A percentile compares a stretch with the other conserved stretches of the same genome.
Evolutionary conservation across 2,329 filamentous ascomycete species (phyloP).

Genomic region (Pseudocercospora musae): DNA sequence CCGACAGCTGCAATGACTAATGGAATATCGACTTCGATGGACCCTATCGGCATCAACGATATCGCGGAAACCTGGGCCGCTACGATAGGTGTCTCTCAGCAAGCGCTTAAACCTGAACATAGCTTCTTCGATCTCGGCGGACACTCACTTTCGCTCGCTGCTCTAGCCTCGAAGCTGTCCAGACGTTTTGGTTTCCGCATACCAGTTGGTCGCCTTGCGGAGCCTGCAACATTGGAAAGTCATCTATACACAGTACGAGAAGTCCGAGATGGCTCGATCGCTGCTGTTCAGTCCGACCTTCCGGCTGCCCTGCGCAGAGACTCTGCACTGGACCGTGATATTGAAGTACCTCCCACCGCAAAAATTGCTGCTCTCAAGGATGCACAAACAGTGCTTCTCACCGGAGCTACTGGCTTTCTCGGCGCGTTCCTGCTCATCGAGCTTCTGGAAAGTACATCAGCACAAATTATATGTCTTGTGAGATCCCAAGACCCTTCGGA

Average conservation of each 20-base stretch:
- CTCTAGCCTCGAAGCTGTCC: conserved; percentile 67
- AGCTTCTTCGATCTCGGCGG: conserved; percentile 80
- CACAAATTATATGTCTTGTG: conserved; percentile 69
- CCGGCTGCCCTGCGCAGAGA: conserved; percentile 67
- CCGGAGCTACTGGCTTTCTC: conserved; percentile 72
- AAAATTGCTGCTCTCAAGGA: conserved; percentile 60
- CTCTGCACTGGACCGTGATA: conserved; percentile 65
- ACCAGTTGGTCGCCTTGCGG: conserved; percentile 67
- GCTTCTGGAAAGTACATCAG: conserved; percentile 64
- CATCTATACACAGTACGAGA: conserved; percentile 69
- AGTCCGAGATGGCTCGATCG: conserved; percentile 68
- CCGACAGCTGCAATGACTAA: conserved; percentile 45
- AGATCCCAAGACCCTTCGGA: conserved; percentile 66
- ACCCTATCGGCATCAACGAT: conserved; percentile 63
- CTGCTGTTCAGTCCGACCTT: conserved; percentile 71
- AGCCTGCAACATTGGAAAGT: conserved; percentile 67
- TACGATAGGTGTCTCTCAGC: conserved; percentile 62
- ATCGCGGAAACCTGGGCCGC: conserved; percentile 71
- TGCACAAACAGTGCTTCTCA: conserved; percentile 67
- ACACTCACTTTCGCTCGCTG: conserved; percentile 73
- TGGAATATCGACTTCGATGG: conserved; percentile 32
- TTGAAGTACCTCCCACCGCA: conserved; percentile 49
- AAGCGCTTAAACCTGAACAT: conserved; percentile 63
- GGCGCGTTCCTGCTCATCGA: conserved; percentile 71
- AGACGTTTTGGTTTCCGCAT: conserved; percentile 70